Base-by-base conservation (phyloP, 371 early-diverging fungal species). In the Rhizopus arrhizus region DNA sequence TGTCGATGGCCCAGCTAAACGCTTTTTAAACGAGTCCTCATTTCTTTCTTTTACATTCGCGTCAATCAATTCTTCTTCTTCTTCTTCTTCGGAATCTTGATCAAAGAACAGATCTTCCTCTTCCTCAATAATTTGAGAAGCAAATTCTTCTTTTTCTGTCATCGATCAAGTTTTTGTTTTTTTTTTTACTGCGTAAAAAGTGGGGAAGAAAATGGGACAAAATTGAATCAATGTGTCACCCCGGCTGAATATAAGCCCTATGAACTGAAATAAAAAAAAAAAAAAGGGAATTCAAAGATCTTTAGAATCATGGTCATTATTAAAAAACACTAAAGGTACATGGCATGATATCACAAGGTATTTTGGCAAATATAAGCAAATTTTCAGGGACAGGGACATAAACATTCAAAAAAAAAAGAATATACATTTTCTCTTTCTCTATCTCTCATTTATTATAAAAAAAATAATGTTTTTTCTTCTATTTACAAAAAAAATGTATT, bases 1-100 rank as follows among this genome's bases (percentile, higher is more conserved):
- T 3, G 64, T 40, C 4, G 75, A 73, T 29, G 75, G 74, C 8
- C 81, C 81, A 32, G 75, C 77, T 35, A 80, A 48, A 13, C 74
- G 67, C 15, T 36, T 61, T 12, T 66, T 61, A 15, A 80, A 61
- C 1, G 81, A 68, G 4, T 59, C 52, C 22, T 58, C 42, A 11
- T 40, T 41, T 33, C 48, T 54, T 41, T 60, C 12, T 42, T 40
- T 9, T 12, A 53, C 40, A 35, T 34, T 38, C 22, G 22, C 2
- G 50, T 54, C 34, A 47, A 51, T 11, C 10, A 58, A 8, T 28
- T 40, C 38, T 47, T 40, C 34, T 64, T 36, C 22, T 35, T 56
- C 56, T 34, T 22, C 35, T 34, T 49, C 36, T 15, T 35, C 53
- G 41, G 33, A 15, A 32, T 59, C 55, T 11, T 73, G 69, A 48